Base-by-base conservation (phyloP, 257 asterid species). In the Mitragyna speciosa region DNA sequence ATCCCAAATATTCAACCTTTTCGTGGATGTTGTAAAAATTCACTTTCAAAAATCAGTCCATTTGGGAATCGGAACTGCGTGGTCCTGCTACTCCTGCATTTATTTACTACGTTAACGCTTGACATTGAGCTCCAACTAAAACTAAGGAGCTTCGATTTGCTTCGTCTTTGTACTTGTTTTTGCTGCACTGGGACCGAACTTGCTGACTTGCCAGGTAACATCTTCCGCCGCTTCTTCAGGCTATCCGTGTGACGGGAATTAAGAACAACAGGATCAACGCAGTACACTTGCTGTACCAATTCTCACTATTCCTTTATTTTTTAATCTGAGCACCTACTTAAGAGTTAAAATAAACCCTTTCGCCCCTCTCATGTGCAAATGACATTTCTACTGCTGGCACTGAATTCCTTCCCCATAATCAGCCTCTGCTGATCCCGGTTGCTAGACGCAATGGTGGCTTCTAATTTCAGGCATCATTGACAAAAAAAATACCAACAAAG, bases 401-500 rank as follows among this genome's bases (percentile, higher is more conserved):
- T 12, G 85, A 89, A 16, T 49, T 84, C 45, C 83, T 87, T 39
- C 75, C 87, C 12, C 51, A 28, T 6, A 79, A 81, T 7, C 86
- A 87, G 83, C 88, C 73, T 28, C 24, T 89, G 41, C 64, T 90
- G 85, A 85, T 92, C 82, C 93, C 95, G 31, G 78, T 90, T 69
- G 85, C 88, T 59, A 72, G 77, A 31, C 87, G 91, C 28, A 70
- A 73, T 22, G 83, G 77, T 43, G 85, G 86, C 16, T 73, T 81
- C 39, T 89, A n/a, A n/a, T n/a, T 83, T 52, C 88, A 54, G 79
- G 92, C 93, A 36, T 83, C 85, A 70, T 39, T 90, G 76, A 84
- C 28, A 20, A 91, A 69, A 91, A 69, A 49, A 82, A 72, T 19
- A 85, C 87, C 19, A 51, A n/a, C 39, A 69, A 84, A 87, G 91